Conservation (phyloP, 768 basidiomycete genomes). For the Lactarius indigo region DNA sequence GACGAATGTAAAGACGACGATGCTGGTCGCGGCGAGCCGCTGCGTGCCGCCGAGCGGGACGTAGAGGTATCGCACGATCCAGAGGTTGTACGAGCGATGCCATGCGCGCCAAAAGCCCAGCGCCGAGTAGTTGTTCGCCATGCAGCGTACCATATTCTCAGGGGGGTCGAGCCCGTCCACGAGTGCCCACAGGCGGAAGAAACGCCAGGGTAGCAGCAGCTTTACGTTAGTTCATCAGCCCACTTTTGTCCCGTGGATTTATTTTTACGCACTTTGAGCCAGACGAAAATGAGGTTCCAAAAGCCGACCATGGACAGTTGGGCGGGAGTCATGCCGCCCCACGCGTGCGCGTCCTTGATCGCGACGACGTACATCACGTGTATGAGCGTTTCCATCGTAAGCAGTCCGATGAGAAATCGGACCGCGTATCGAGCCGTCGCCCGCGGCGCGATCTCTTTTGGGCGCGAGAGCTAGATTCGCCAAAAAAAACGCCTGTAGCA, state of each 20-base stretch:
- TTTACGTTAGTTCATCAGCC: no score
- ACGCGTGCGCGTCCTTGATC: slow-evolving; percentile 85
- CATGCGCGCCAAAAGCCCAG: slow-evolving; percentile 94
- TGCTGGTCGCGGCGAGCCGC: slow-evolving; percentile 55
- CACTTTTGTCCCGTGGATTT: no score
- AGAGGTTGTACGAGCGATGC: slow-evolving; percentile 96
- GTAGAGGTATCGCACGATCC: slow-evolving; percentile 92
- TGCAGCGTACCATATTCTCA: slow-evolving; percentile 98
- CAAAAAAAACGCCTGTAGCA: slow-evolving; percentile 1
- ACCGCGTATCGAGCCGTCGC: slow-evolving; percentile 52
- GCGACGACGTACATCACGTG: slow-evolving; percentile 98
- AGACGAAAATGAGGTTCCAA: slow-evolving; percentile 94
- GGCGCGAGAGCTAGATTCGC: slow-evolving; percentile 53
- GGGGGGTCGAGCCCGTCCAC: slow-evolving; percentile 87
- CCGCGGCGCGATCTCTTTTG: slow-evolving; percentile 42
- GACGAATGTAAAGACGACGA: slow-evolving; percentile 91
- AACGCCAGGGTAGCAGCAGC: slow-evolving; percentile 94
- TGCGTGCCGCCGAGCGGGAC: slow-evolving; percentile 80
- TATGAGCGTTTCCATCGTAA: slow-evolving; percentile 87
- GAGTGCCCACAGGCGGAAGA: slow-evolving; percentile 93
- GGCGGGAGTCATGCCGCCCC: slow-evolving; percentile 72
- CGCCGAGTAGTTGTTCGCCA: slow-evolving; percentile 95
- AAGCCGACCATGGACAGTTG: slow-evolving; percentile 92
- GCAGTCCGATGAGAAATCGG: slow-evolving; percentile 65
- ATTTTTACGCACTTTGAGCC: no score